Base-by-base conservation (phyloP, 2,329 filamentous ascomycete genomes). In the Knufia petricola region DNA sequence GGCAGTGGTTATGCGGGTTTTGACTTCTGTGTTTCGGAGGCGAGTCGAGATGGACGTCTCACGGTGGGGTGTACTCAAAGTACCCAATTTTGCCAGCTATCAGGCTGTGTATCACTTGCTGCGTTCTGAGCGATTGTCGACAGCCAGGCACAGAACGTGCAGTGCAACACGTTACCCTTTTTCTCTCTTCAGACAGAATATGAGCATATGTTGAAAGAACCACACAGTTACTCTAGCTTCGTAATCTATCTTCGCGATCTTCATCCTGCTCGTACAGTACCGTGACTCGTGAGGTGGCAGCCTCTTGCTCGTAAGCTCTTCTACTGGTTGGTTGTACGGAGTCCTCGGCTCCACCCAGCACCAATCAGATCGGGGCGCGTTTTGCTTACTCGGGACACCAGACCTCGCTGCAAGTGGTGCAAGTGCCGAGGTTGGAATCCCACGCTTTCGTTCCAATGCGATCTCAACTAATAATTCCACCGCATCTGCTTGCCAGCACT, bases 51-150 rank as follows among this genome's bases (percentile, higher is more conserved):
- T n/a, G 13, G 39, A 26, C 13, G 39, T 26, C 7, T 41, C 21
- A 13, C n/a, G n/a, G 3, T 9, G 23, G 42, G 12, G 15, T 8
- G 3, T 46, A 31, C n/a, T 23, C n/a, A 15, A 17, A n/a, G 24
- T 21, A 17, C 34, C 8, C 37, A 40, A 40, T 2, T 26, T 44
- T n/a, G 26, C n/a, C 42, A 36, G 19, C 28, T 9, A 21, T 36
- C 23, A 13, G 13, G 20, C 4, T 21, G 4, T 34, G 15, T 34
- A 17, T 12, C 30, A 19, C 4, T 36, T 44, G 30, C 30, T 36
- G 42, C 42, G 42, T 46, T 46, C 42, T 36, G 42, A 46, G 42
- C 42, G 42, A 46, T 36, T 12, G 12, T 28, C 6, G 26, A 6
- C 12, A 17, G 42, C 9, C 37, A 12, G 21, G 19, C n/a, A 17